A percentile compares a stretch with the other conserved stretches of the same genome.
Conservation (phyloP, 179 eudicot genomes). For the Beta corolliflora region DNA sequence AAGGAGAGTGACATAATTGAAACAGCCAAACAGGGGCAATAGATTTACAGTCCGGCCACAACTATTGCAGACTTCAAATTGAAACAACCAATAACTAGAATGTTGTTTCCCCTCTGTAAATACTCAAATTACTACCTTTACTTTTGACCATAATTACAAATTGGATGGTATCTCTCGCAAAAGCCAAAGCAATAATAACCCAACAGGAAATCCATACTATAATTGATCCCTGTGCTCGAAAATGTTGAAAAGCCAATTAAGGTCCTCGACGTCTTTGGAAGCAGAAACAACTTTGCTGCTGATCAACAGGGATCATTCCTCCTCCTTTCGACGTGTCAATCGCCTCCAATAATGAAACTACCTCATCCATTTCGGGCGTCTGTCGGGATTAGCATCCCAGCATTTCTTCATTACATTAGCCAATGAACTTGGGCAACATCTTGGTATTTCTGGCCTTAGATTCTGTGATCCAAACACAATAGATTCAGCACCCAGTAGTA, state of each 20-base stretch:
- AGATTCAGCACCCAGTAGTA: slow-evolving; percentile 6
- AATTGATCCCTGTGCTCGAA: not conserved
- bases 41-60: slow-evolving; percentile 30
- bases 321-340: slow-evolving; percentile 96
- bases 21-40: slow-evolving; percentile 20
- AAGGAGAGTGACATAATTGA: slow-evolving; percentile 8
- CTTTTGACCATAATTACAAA: slow-evolving; percentile 37
- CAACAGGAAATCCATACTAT: not conserved
- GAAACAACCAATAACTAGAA: slow-evolving; percentile 29
- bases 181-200: slow-evolving; percentile 18
- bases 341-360: slow-evolving; percentile 84
- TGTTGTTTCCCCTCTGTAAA: slow-evolving; percentile 23
- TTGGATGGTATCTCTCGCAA: slow-evolving; percentile 18
- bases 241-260: slow-evolving; percentile 44
- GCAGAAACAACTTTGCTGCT: slow-evolving; percentile 82
- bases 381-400: slow-evolving; percentile 98
- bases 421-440: slow-evolving; percentile 95
- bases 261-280: slow-evolving; percentile 83
- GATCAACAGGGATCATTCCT: slow-evolving; percentile 95
- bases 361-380: slow-evolving; percentile 98
- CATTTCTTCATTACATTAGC: slow-evolving; percentile 96
- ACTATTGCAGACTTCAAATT: slow-evolving; percentile 19
- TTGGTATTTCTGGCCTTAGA: slow-evolving; percentile 94
- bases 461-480: slow-evolving; percentile 48
- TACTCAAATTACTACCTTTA: slow-evolving; percentile 17